Conservation (phyloP, 805 yeast species). For the Tetrapisispora iriomotensis region DNA sequence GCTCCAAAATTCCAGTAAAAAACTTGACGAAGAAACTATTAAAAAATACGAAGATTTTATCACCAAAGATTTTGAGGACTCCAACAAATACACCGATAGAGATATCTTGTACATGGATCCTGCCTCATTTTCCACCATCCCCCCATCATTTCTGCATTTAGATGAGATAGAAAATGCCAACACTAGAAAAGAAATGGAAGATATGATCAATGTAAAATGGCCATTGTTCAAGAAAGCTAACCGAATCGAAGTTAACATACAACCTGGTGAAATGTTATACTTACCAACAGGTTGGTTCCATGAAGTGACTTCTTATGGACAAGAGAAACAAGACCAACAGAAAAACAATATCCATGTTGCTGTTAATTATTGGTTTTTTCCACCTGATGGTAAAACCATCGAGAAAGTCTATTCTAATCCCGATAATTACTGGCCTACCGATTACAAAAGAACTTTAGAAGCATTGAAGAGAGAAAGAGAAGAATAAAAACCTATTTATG, state of each 20-base stretch:
- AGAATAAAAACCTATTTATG: neutral
- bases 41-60: slow-evolving; percentile 19
- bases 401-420: slow-evolving; percentile 31
- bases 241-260: slow-evolving; percentile 37
- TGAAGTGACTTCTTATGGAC: slow-evolving; percentile 61
- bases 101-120: slow-evolving; percentile 37
- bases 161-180: slow-evolving; percentile 37
- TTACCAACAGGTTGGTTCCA: slow-evolving; percentile 79
- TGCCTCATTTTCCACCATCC: slow-evolving; percentile 57
- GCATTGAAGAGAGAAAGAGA: slow-evolving; percentile 21
- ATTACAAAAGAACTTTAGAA: slow-evolving; percentile 36
- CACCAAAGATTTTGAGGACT: slow-evolving; percentile 21
- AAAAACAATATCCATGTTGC: slow-evolving; percentile 43
- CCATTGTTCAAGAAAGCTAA: slow-evolving; percentile 39
- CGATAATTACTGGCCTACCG: slow-evolving; percentile 47
- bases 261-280: slow-evolving; percentile 59
- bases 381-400: slow-evolving; percentile 37
- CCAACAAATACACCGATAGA: slow-evolving; percentile 12
- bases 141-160: slow-evolving; percentile 52
- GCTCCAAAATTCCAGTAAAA: slow-evolving; percentile 25
- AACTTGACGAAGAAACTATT: slow-evolving; percentile 15
- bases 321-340: slow-evolving; percentile 9
- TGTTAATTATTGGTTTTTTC: slow-evolving; percentile 65
- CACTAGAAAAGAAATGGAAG: slow-evolving; percentile 23
- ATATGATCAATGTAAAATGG: slow-evolving; percentile 34